Conservation (phyloP, 129 eudicot genomes). For the carrot (Daucus carota) region DNA sequence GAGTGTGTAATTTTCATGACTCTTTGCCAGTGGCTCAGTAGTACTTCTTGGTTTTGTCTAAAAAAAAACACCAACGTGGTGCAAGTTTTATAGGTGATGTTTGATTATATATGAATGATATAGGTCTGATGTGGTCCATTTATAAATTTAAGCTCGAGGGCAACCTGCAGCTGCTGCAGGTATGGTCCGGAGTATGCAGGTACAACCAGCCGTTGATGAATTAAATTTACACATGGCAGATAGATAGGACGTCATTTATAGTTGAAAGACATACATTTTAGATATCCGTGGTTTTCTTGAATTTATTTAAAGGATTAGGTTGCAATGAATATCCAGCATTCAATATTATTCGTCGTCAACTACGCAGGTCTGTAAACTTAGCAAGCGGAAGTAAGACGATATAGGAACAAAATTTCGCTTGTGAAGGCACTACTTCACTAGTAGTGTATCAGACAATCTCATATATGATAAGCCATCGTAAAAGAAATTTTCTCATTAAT, state of each 20-base stretch:
- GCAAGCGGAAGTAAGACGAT: background rate
- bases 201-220: background rate
- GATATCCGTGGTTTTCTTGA: background rate
- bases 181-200: background rate
- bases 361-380: too few species aligned
- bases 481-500: too few species aligned
- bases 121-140: background rate
- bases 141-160: background rate
- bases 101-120: background rate
- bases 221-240: constrained; percentile 1
- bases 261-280: background rate
- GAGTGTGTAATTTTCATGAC: too few species aligned
- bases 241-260: background rate
- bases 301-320: background rate
- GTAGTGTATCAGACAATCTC: too few species aligned
- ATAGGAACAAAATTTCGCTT: too few species aligned
- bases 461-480: too few species aligned
- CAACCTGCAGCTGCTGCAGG: background rate
- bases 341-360: too few species aligned
- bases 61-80: background rate
- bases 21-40: too few species aligned
- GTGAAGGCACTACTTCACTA: too few species aligned
- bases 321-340: too few species aligned
- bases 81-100: background rate
- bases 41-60: background rate